Evolutionary conservation across 1,284 basidiomycete genomes (phyloP).

Genomic region (Cystobasidium sp.): DNA sequence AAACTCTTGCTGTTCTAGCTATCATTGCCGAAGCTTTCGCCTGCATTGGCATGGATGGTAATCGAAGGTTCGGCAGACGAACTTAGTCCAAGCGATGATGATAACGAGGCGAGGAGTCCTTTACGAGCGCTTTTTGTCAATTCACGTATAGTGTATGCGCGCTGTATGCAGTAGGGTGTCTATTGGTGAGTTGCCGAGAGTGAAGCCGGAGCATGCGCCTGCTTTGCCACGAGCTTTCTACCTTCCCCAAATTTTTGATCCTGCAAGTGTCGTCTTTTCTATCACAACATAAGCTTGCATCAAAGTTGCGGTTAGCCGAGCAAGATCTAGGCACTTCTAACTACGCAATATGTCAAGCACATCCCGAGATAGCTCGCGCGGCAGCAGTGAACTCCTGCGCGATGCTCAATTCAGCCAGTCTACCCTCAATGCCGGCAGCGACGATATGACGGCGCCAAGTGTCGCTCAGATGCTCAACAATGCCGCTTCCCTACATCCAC

Average conservation of each 20-base stretch:
- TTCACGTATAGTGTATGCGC: too few relatives aligned
- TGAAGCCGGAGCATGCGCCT: not conserved
- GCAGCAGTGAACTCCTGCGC: slow-evolving; percentile 40
- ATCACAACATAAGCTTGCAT: not conserved
- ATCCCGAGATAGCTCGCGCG: slow-evolving; percentile 15
- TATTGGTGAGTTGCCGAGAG: not conserved
- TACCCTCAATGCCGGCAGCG: slow-evolving; percentile 5
- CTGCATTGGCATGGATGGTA: not conserved
- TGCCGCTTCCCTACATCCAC: slow-evolving; percentile 71
- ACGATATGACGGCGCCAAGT: slow-evolving; percentile 32
- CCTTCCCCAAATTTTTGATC: slow-evolving; percentile 8
- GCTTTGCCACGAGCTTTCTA: slow-evolving; percentile 13
- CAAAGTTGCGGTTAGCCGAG: not conserved
- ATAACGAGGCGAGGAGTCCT: too few relatives aligned
- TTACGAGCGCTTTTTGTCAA: too few relatives aligned
- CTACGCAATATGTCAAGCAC: slow-evolving; percentile 15
- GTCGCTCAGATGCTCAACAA: slow-evolving; percentile 33
- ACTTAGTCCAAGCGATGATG: not conserved
- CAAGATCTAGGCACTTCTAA: not conserved
- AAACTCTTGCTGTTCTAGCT: slow-evolving; percentile 10
- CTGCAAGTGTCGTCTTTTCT: not conserved
- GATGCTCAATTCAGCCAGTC: slow-evolving; percentile 33
- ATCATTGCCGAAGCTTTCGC: slow-evolving; percentile 2
- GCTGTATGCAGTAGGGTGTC: too few relatives aligned
- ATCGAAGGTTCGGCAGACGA: not conserved